These are phyloP conservation scores for Umbelopsis vinacea DNA, from an alignment of 192 early-diverging fungal species.

Conservation along the genomic window DNA sequence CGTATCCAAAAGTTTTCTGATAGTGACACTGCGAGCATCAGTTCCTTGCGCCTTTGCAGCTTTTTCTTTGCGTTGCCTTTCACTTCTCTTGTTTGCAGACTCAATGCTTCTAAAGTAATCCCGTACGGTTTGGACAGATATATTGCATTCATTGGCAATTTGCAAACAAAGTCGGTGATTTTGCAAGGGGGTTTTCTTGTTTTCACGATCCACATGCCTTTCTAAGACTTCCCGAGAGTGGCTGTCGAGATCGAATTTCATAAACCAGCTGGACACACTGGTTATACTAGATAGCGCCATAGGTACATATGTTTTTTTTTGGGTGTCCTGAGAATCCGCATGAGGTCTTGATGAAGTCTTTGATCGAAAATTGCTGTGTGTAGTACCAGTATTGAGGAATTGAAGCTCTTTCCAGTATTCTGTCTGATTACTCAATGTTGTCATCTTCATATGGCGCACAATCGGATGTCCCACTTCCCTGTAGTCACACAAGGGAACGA, in stretches of 20 bases:
- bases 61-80: background rate
- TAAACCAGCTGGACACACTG: background rate
- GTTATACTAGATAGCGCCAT: background rate
- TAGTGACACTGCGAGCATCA: background rate
- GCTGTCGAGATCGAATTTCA: background rate
- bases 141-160: slow-evolving; percentile 2
- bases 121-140: background rate
- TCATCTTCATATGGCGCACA: background rate
- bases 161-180: background rate
- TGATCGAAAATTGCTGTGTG: background rate
- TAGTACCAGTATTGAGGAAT: background rate
- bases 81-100: background rate
- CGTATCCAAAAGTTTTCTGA: background rate
- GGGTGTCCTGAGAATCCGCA: background rate
- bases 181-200: background rate
- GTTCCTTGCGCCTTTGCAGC: background rate
- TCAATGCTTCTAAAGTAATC: slow-evolving; percentile 11
- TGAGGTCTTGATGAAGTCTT: background rate
- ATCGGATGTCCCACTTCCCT: slow-evolving; percentile 1
- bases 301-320: no score
- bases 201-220: background rate
- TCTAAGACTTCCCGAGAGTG: background rate
- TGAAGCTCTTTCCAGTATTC: slow-evolving; percentile 9
- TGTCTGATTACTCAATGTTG: background rate
- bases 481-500: background rate